Base-by-base conservation (phyloP, 352 stramenopile genomes). In the Globisporangium splendens region DNA sequence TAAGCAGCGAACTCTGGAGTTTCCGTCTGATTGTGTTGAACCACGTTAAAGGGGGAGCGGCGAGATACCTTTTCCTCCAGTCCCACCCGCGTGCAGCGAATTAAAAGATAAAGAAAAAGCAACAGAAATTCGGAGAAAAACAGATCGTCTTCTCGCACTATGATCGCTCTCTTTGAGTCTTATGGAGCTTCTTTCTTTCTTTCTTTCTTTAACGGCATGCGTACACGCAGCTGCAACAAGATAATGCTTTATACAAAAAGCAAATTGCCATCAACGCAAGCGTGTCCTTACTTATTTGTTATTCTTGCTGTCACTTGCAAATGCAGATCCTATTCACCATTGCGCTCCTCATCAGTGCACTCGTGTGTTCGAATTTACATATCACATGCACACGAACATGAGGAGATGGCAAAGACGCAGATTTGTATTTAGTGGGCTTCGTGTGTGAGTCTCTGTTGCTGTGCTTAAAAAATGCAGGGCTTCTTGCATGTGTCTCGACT, bases 1-100 rank as follows among this genome's bases (percentile, higher is more conserved):
- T 90, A 90, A 88, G 48, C 28, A 17, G 31, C 22, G 12, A 33
- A 21, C 8, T 0, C n/a, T 21, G 24, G 13, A 24, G 22, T 24
- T 18, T n/a, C 8, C 42, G 17, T 56, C 15, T 49, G 46, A 47
- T 31, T 33, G 55, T 31, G 46, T 33, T 58, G 41, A 38, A 11
- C 41, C 15, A 41, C 2, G n/a, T 50, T 31, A 12, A 31, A 21
- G 44, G n/a, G 11, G n/a, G n/a, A n/a, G n/a, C n/a, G n/a, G n/a
- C n/a, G n/a, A n/a, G n/a, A n/a, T n/a, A n/a, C n/a, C n/a, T n/a
- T n/a, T n/a, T n/a, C n/a, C n/a, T n/a, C n/a, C n/a, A n/a, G n/a
- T 10, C 24, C 21, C 3, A 54, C 17, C 3, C 49, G 10, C 38
- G 38, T 43, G 38, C 38, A 43, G 38, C 10, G 10, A 17, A 17